phyloP scores from a whole-genome alignment of 129 eudicot genomes.

The Flaveria trinervia region DNA sequence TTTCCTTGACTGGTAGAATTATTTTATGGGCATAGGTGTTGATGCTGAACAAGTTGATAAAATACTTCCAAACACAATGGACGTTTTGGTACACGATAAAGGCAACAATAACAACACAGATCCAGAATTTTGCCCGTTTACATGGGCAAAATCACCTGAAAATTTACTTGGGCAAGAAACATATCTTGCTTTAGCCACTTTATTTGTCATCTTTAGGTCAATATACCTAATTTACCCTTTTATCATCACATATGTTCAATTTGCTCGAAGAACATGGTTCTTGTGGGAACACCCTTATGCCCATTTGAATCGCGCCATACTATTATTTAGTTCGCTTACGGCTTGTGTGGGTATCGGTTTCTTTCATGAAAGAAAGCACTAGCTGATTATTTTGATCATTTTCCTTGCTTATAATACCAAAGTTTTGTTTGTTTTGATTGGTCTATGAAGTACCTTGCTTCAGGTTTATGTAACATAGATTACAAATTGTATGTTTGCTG shows the following conservation, averaged over 20 bases:
- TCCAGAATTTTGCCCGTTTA: constrained; percentile 71
- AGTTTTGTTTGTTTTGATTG: constrained; percentile 38
- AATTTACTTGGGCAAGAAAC: constrained; percentile 76
- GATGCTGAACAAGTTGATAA: constrained; percentile 36
- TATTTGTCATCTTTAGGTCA: constrained; percentile 68
- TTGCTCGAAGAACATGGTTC: constrained; percentile 61
- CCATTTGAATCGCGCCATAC: constrained; percentile 61
- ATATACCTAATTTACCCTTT: constrained; percentile 53
- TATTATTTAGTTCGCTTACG: constrained; percentile 51
- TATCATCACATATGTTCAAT: constrained; percentile 46
- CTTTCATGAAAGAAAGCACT: constrained; percentile 59
- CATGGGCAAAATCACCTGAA: constrained; percentile 95
- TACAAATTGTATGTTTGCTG: constrained; percentile 29
- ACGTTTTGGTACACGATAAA: constrained; percentile 30
- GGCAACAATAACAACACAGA: constrained; percentile 27
- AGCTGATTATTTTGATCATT: constrained; percentile 38
- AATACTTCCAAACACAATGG: constrained; percentile 41
- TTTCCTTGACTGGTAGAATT: not conserved
- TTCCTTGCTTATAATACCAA: constrained; percentile 8
- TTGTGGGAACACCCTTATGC: constrained; percentile 70
- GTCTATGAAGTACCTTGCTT: constrained; percentile 25
- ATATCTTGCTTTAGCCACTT: constrained; percentile 70
- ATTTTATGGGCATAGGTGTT: constrained; percentile 39
- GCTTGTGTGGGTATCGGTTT: constrained; percentile 68
- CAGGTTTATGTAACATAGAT: constrained; percentile 28